Conservation (phyloP, 176 grass and related monocot genomes). For the Bonia amplexicaulis region DNA sequence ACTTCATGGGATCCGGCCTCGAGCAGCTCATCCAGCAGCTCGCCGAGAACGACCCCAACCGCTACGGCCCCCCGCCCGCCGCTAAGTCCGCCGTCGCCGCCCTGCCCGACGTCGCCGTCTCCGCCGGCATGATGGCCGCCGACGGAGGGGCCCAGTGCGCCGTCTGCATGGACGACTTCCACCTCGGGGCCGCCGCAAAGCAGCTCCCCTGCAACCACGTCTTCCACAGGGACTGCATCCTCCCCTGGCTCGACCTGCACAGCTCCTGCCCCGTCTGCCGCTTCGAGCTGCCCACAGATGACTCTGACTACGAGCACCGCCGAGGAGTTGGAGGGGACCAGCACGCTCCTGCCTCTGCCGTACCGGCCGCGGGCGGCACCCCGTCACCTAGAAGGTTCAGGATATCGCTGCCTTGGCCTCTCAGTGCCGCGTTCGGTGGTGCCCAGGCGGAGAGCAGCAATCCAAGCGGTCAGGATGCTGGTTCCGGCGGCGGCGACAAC, state of each 20-base stretch:
- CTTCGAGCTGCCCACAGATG: slow-evolving; percentile 75
- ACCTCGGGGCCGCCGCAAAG: slow-evolving; percentile 53
- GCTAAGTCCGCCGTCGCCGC: slow-evolving; percentile 63
- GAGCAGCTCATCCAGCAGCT: slow-evolving; percentile 99
- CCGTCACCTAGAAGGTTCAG: slow-evolving; percentile 74
- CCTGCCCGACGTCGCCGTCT: slow-evolving; percentile 66
- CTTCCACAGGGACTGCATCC: slow-evolving; percentile 93
- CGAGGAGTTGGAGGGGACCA: neutral
- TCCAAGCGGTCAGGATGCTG: slow-evolving; percentile 22
- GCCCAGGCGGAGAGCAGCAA: slow-evolving; percentile 34
- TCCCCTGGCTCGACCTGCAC: slow-evolving; percentile 93
- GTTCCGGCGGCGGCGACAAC: slow-evolving; percentile 20
- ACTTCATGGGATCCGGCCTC: slow-evolving; percentile 85
- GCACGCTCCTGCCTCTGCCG: neutral
- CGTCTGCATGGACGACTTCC: slow-evolving; percentile 89
- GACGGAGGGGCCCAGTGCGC: slow-evolving; percentile 79
- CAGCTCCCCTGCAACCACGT: slow-evolving; percentile 92
- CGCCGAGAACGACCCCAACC: slow-evolving; percentile 92
- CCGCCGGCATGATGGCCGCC: slow-evolving; percentile 46
- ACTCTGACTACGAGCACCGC: slow-evolving; percentile 34
- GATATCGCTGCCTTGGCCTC: slow-evolving; percentile 82
- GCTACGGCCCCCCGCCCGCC: slow-evolving; percentile 84
- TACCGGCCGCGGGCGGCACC: neutral
- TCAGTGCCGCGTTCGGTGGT: slow-evolving; percentile 34
- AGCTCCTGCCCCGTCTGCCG: slow-evolving; percentile 96